Evolutionary conservation across 1,139 yeast species (phyloP).

Genomic region (Taphrina confusa): DNA sequence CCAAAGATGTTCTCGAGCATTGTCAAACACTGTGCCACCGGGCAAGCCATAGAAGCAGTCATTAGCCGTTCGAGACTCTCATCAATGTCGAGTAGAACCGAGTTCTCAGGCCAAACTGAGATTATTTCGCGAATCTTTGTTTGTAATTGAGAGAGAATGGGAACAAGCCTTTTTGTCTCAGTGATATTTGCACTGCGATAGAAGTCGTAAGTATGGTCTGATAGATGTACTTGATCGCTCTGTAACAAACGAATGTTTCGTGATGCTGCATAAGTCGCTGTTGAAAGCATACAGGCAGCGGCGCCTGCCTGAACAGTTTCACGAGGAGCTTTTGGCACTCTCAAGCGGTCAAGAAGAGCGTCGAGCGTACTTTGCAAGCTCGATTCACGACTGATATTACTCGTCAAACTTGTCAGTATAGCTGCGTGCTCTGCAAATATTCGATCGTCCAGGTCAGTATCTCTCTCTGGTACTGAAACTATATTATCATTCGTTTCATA

Average conservation of each 20-base stretch:
- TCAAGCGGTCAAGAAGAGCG: not conserved
- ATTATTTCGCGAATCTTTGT: conserved; percentile 55
- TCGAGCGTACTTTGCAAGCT: not conserved
- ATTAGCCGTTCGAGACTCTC: conserved; percentile 70
- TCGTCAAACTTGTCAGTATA: not conserved
- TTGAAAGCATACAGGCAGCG: not conserved
- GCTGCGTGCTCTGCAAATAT: not conserved
- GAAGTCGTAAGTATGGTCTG: conserved; percentile 53
- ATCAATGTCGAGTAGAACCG: conserved; percentile 69
- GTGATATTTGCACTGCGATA: conserved; percentile 65
- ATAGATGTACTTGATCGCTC: not conserved
- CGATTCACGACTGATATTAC: no score
- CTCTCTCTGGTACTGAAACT: not conserved
- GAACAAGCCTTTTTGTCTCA: conserved; percentile 54
- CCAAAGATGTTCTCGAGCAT: conserved; percentile 86
- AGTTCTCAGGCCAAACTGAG: conserved; percentile 92
- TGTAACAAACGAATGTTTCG: not conserved
- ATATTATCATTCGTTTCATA: conserved; percentile 57
- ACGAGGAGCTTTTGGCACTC: not conserved
- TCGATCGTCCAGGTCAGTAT: not conserved
- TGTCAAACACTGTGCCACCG: conserved; percentile 74
- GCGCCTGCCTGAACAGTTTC: not conserved
- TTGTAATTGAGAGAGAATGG: conserved; percentile 53
- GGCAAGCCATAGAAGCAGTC: conserved; percentile 62
- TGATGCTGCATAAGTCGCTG: conserved; percentile 26